Conservation (phyloP, 495 filamentous ascomycete species). For the Choiromyces venosus region DNA sequence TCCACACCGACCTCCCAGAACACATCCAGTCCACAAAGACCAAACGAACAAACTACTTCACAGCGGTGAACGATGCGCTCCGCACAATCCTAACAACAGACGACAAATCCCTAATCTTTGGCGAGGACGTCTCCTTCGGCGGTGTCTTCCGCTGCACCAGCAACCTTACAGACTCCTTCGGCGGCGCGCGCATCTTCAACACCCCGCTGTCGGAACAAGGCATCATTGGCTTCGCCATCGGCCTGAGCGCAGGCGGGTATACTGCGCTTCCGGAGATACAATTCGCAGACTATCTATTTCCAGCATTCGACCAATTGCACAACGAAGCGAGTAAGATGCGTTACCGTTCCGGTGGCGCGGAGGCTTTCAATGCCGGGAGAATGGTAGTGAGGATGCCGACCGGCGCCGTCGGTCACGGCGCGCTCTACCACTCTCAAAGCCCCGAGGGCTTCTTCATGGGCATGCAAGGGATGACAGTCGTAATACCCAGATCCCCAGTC, state of each 20-base stretch:
- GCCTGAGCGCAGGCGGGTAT: constrained; percentile 84
- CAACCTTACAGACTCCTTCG: constrained; percentile 80
- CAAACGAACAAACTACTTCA: constrained; percentile 83
- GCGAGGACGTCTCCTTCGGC: constrained; percentile 94
- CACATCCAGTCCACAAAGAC: constrained; percentile 64
- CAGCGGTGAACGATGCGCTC: constrained; percentile 85
- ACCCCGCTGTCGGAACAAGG: constrained; percentile 92
- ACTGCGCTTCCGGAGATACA: constrained; percentile 93
- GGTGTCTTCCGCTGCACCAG: constrained; percentile 95
- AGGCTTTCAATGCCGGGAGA: constrained; percentile 64
- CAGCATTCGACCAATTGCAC: constrained; percentile 94
- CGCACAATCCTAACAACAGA: constrained; percentile 74
- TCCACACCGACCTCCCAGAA: constrained; percentile 58
- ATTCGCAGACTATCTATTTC: constrained; percentile 96
- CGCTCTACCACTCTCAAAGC: constrained; percentile 89
- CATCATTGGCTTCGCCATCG: constrained; percentile 89
- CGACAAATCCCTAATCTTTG: constrained; percentile 82
- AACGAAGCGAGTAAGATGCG: constrained; percentile 94
- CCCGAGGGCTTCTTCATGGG: constrained; percentile 91
- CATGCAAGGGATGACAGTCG: constrained; percentile 79
- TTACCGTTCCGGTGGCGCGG: constrained; percentile 68
- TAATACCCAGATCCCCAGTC: constrained; percentile 81
- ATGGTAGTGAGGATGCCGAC: constrained; percentile 91
- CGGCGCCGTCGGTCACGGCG: constrained; percentile 93
- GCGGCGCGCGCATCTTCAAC: constrained; percentile 88